These are phyloP conservation scores for Rhexocercosporidium sp. DNA, from an alignment of 2,329 filamentous ascomycete species.

Conservation along the genomic window DNA sequence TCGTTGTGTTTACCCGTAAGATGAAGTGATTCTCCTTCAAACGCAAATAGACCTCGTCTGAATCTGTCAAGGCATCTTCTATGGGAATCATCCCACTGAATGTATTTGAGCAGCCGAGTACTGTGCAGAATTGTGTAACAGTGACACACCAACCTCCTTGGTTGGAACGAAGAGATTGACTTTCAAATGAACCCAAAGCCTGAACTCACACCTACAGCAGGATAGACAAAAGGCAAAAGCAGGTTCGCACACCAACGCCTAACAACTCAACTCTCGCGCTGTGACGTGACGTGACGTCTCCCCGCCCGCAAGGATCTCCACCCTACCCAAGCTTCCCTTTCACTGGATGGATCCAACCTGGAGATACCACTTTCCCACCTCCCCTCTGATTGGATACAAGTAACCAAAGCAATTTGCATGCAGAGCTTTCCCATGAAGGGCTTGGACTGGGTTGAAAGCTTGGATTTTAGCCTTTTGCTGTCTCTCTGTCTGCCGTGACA, in stretches of 20 bases:
- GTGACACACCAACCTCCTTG: neutral
- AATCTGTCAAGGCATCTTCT: neutral
- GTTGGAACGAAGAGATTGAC: neutral
- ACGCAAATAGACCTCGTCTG: neutral
- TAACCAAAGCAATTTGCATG: neutral
- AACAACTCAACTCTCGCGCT: neutral
- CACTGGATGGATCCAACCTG: neutral
- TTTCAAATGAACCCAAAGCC: neutral
- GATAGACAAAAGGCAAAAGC: neutral
- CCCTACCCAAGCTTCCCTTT: neutral
- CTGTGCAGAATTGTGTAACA: neutral
- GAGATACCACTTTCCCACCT: neutral
- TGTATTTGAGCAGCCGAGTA: too few species aligned
- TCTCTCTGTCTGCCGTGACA: too few species aligned
- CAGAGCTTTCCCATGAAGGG: constrained; percentile 6
- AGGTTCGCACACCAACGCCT: constrained; percentile 3
- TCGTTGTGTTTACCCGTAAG: neutral
- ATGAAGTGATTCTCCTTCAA: neutral
- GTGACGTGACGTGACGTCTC: too few species aligned
- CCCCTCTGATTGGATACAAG: neutral
- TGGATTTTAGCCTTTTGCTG: constrained; percentile 1
- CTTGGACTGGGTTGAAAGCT: neutral
- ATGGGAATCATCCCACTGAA: too few species aligned
- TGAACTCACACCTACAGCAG: neutral
- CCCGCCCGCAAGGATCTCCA: neutral